These are phyloP conservation scores for Gaeumannomyces sp. DNA, from an alignment of 2,329 filamentous ascomycete genomes.

Conservation along the genomic window DNA sequence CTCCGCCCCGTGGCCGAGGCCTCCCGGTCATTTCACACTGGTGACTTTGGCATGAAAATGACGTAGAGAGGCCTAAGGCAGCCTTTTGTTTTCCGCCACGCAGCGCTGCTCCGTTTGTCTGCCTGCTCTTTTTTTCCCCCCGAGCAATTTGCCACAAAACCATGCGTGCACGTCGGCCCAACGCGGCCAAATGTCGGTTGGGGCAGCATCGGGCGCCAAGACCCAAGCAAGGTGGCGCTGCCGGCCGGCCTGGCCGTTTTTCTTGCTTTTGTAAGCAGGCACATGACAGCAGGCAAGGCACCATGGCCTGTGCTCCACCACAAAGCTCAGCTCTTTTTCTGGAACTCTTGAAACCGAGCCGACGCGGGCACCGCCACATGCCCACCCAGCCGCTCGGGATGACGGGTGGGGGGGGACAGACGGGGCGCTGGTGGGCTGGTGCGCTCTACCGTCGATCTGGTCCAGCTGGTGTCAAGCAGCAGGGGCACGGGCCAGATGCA, in stretches of 20 bases:
- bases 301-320: not conserved
- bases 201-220: not conserved
- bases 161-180: not conserved
- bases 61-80: not conserved
- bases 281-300: no score
- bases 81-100: not conserved
- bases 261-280: not conserved
- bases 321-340: not conserved
- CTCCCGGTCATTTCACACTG: not conserved
- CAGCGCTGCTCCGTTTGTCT: not conserved
- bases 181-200: not conserved
- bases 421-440: not conserved
- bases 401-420: not conserved
- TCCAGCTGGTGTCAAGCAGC: no score
- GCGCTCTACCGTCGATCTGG: not conserved
- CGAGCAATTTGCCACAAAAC: not conserved
- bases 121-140: not conserved
- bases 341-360: not conserved
- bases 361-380: not conserved
- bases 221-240: not conserved
- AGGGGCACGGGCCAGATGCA: not conserved
- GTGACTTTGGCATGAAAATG: not conserved
- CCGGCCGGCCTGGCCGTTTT: not conserved
- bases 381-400: not conserved
- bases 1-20: not conserved